Conservation (phyloP, 2,329 filamentous ascomycete genomes). For the Diplodia intermedia region DNA sequence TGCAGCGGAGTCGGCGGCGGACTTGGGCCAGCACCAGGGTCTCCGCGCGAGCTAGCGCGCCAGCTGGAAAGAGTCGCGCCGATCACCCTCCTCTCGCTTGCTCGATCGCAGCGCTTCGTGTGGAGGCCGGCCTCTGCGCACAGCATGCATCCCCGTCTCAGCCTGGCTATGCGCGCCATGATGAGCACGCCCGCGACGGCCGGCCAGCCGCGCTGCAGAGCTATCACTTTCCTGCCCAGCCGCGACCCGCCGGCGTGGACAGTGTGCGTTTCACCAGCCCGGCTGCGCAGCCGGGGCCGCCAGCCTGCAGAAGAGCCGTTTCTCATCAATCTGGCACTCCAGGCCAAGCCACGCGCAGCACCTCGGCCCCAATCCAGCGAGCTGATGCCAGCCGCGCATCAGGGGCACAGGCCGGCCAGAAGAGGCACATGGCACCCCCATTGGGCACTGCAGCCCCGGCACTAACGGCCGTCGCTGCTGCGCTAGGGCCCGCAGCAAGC, state of each 20-base stretch:
- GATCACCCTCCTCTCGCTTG: conserved; percentile 2
- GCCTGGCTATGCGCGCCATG: conserved; percentile 22
- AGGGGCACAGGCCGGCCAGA: conserved; percentile 28
- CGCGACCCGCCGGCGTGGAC: conserved; percentile 15
- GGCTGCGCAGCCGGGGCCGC: background rate
- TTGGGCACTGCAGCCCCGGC: conserved; percentile 26
- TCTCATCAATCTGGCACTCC: conserved; percentile 28
- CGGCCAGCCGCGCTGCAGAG: background rate
- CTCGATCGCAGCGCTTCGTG: conserved; percentile 23
- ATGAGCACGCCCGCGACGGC: background rate
- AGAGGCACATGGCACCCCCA: conserved; percentile 7
- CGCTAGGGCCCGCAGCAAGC: background rate
- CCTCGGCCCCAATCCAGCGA: conserved; percentile 17
- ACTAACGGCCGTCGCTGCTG: conserved; percentile 12
- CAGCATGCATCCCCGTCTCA: conserved; percentile 23
- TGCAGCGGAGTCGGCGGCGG: background rate
- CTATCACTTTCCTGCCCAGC: conserved; percentile 14
- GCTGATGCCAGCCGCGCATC: conserved; percentile 27
- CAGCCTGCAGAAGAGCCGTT: conserved; percentile 23
- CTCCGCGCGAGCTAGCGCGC: background rate
- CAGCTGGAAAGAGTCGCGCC: background rate
- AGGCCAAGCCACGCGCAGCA: conserved; percentile 22
- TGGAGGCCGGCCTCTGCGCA: conserved; percentile 13
- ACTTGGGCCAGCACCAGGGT: conserved; percentile 9
- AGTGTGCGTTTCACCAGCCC: conserved; percentile 10